Evolutionary conservation across 2,329 filamentous ascomycete species (phyloP).

Genomic region (Periconia sp.): DNA sequence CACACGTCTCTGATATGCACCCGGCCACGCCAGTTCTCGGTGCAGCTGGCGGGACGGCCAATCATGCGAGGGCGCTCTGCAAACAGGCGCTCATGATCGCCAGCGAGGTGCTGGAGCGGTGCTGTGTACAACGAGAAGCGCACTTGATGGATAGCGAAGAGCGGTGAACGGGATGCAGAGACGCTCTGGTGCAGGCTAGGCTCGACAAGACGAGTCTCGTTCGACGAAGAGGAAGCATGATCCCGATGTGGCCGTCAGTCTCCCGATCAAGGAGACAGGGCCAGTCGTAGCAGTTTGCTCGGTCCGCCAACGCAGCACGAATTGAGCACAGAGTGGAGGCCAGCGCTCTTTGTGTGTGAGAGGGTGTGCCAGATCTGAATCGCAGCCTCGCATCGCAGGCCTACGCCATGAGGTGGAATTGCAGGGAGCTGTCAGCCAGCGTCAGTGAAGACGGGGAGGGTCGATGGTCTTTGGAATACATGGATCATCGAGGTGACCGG

Average conservation of each 20-base stretch:
- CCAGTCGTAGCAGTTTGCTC: slow-evolving; percentile 17
- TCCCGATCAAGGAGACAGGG: slow-evolving; percentile 5
- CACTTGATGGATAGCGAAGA: slow-evolving; percentile 13
- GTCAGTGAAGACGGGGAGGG: no score
- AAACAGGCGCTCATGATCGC: slow-evolving; percentile 12
- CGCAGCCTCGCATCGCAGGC: slow-evolving; percentile 22
- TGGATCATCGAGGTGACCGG: slow-evolving; percentile 24
- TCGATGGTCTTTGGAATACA: slow-evolving; percentile 16
- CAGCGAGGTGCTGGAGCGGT: slow-evolving; percentile 7
- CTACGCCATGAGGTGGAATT: slow-evolving; percentile 22
- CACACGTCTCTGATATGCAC: slow-evolving; percentile 21
- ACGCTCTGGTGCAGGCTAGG: no score
- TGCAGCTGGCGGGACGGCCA: slow-evolving; percentile 6
- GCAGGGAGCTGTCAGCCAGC: slow-evolving; percentile 27
- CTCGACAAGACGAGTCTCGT: slow-evolving; percentile 10
- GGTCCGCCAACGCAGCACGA: slow-evolving; percentile 33
- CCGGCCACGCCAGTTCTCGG: slow-evolving; percentile 12
- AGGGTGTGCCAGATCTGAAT: slow-evolving; percentile 18
- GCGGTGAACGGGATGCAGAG: slow-evolving; percentile 31
- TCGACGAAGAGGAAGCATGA: slow-evolving; percentile 7
- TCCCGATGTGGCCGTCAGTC: slow-evolving; percentile 14
- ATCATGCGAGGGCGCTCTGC: slow-evolving; percentile 8
- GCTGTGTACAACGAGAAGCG: no score
- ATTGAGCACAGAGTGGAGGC: slow-evolving; percentile 24
- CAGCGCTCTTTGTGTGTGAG: slow-evolving; percentile 22